These are phyloP conservation scores for Amanita rubescens DNA, from an alignment of 768 basidiomycete species.

Conservation along the genomic window DNA sequence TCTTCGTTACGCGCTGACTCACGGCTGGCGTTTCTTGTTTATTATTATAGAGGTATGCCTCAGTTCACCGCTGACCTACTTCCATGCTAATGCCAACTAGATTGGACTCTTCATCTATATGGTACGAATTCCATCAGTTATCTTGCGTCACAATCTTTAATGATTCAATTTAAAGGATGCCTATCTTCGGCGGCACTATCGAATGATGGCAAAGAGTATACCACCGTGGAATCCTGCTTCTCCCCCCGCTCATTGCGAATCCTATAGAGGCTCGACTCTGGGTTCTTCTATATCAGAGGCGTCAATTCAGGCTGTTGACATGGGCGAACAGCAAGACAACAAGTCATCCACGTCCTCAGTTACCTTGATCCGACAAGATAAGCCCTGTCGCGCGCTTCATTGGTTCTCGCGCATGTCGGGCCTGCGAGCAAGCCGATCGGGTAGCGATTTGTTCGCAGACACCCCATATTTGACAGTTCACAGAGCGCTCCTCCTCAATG, in stretches of 20 bases:
- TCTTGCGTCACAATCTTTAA: background rate
- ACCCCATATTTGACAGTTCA: background rate
- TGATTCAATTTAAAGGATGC: background rate
- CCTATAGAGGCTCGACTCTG: background rate
- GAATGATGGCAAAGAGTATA: background rate
- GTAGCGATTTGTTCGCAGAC: background rate
- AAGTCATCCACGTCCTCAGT: too few species aligned
- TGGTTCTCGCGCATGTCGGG: background rate
- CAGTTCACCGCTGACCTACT: too few species aligned
- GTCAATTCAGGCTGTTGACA: background rate
- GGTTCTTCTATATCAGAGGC: background rate
- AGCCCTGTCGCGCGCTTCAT: background rate
- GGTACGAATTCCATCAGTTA: background rate
- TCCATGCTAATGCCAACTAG: background rate
- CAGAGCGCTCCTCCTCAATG: too few species aligned
- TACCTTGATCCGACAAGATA: background rate
- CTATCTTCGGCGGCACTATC: constrained; percentile 2
- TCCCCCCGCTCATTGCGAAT: too few species aligned
- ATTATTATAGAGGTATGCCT: constrained; percentile 17
- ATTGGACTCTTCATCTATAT: background rate
- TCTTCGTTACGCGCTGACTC: too few species aligned
- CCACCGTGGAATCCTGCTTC: background rate
- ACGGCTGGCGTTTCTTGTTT: too few species aligned
- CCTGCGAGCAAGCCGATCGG: background rate
- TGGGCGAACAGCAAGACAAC: background rate